Base-by-base conservation (phyloP, 2,329 filamentous ascomycete genomes). In the Penicillium sp. region DNA sequence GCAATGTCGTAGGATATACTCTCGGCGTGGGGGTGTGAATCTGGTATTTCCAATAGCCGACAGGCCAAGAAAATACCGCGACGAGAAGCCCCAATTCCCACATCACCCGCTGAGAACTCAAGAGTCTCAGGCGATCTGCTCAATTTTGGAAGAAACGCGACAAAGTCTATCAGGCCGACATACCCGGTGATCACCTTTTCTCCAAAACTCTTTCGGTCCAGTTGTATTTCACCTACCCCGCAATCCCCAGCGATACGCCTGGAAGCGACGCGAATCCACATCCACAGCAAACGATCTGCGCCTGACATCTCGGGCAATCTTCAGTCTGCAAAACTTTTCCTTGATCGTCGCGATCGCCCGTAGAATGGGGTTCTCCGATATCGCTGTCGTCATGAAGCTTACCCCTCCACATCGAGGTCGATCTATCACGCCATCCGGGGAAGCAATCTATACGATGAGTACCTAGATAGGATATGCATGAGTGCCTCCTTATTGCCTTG, bases 281-380 rank as follows among this genome's bases (percentile, higher is more conserved):
- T 48, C 29, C 43, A 26, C 35, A 40, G 35, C 9, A 47, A 39
- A 38, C 49, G 49, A 47, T 56, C 48, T 53, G 32, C 53, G 19
- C 29, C 53, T 53, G 51, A 44, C 40, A 56, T 53, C 45, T 52
- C 42, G 29, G 42, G 50, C 23, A 49, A 54, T 48, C 34, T 32
- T 53, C 39, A 40, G 30, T 7, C 14, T 34, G n/a, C 44, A 30
- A 45, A 43, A 43, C 34, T 43, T 36, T 49, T 8, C 29, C 43
- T 40, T 11, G 43, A 42, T 48, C 50, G 34, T 42, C 50, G 19
- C 23, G 44, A 56, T 56, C 53, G 49, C 47, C 48, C 18, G n/a
- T n/a, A n/a, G n/a, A 26, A 32, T 38, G 2, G 6, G 19, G 43
- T 49, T 35, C 50, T 62, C 61, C 61, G 61, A 63, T 57, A 62